Base-by-base conservation (phyloP, 768 basidiomycete species). In the Termitomyces sp. region DNA sequence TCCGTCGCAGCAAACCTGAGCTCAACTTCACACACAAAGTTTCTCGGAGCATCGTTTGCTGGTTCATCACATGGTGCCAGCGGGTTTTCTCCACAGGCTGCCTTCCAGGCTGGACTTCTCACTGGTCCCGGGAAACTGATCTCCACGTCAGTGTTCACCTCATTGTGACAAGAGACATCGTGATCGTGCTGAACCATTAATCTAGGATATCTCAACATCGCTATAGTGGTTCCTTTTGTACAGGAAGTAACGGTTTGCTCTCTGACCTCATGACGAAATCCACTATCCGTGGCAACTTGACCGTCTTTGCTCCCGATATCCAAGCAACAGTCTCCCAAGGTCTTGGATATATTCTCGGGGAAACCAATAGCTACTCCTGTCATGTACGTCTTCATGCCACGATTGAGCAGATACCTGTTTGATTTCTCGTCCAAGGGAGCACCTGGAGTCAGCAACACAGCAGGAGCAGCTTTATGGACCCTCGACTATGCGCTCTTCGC, bases 261-360 rank as follows among this genome's bases (percentile, higher is more conserved):
- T 81, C 84, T 65, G 84, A 87, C 63, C 74, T 91, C 55, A 89
- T 90, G 87, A 82, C 80, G 35, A 90, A 90, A 66, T 67, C 75
- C 6, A 78, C 78, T 50, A 78, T 84, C 33, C 76, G 87, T 64
- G 73, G 83, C 44, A 91, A 90, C 66, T 70, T 90, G 36, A 75
- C 81, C 3, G 44, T 65, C 15, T 88, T 81, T 62, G 66, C 67
- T 28, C 76, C 84, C 3, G 88, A 90, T 68, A 83, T 89, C 53
- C 66, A 71, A 7, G 84, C 81, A 7, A 79, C 82, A 1, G 70
- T 75, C 22, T 75, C 69, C 16, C 69, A 74, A 4, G 80, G 81
- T 4, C 71, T 89, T 18, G 71, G 78, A 24, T 90, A 87, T 66
- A 77, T 90, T 20, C 72, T 90, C 0, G 89, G 88, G 20, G 84